Evolutionary conservation across 192 early-diverging fungal species (phyloP), one percentile per base, ranked within the genome.

Genomic region (Umbelopsis vinacea): DNA sequence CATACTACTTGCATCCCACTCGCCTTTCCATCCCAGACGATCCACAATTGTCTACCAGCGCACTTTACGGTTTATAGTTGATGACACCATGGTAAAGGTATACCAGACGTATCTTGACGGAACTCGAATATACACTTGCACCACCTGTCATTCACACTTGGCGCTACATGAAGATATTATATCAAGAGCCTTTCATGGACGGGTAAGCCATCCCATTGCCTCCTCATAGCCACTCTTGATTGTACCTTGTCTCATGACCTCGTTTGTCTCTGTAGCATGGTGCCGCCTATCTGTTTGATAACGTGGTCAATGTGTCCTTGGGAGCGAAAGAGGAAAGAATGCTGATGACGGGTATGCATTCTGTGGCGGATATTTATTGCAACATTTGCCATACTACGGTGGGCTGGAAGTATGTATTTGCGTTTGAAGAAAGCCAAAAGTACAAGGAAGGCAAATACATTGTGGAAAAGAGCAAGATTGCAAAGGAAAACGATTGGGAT

Each of bases 391-490:
- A 79, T 40, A 78, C 74, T 8, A 81, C 78, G 6, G 69, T 89
- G 7, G 88, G 88, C 11, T 89, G 88, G 88, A 86, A 86, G 70
- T 88, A 89, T 71, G 78, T 89, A 10, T 76, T 76, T 53, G 85
- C 88, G 14, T 88, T 83, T 53, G 80, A 84, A 47, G 76, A 85
- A 52, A 72, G 71, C 46, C 85, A 89, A 79, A 85, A 86, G 71
- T 88, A 88, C 68, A 88, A 88, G 67, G 86, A 86, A 48, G 81
- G 81, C 55, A 86, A 82, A 76, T 86, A 76, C 67, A 88, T 88
- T 55, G 76, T 88, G 4, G 86, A 88, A 57, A 83, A 83, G 69
- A 53, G 77, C 50, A 84, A 72, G 75, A 84, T 86, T 38, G 68
- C 79, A 6, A 89, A 89, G 69, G 87, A 88, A 48, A 77, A 81